phyloP scores from a whole-genome alignment of 768 basidiomycete genomes.

The Pisolithus albus region DNA sequence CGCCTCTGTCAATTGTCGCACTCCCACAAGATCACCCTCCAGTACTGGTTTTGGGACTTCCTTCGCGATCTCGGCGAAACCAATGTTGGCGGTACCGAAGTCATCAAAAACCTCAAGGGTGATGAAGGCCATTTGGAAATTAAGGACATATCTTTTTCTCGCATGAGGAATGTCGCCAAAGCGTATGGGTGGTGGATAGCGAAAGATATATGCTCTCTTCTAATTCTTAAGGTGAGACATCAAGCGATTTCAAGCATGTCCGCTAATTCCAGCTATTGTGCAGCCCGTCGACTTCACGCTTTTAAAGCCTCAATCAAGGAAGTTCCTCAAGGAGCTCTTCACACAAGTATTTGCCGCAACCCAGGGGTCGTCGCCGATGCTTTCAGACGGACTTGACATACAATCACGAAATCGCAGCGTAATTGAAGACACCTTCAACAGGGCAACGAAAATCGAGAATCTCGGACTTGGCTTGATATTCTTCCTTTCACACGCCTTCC shows the following conservation, averaged over 20 bases:
- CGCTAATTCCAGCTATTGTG: not conserved
- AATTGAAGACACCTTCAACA: conserved; percentile 76
- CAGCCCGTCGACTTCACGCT: conserved; percentile 85
- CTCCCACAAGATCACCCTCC: conserved; percentile 84
- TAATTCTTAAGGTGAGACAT: conserved; percentile 69
- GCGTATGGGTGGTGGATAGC: conserved; percentile 93
- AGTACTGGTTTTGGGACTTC: conserved; percentile 97
- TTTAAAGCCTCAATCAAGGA: conserved; percentile 54
- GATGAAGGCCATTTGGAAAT: conserved; percentile 39
- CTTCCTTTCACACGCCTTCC: conserved; percentile 50
- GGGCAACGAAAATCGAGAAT: conserved; percentile 55
- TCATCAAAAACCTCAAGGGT: conserved; percentile 55
- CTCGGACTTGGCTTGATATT: conserved; percentile 73
- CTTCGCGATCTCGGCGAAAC: conserved; percentile 84
- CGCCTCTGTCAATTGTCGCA: conserved; percentile 75
- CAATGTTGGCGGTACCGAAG: conserved; percentile 70
- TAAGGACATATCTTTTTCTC: conserved; percentile 49
- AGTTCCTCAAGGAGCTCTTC: conserved; percentile 70
- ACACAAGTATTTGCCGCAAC: conserved; percentile 63
- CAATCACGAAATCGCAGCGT: conserved; percentile 47
- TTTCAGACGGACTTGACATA: conserved; percentile 33
- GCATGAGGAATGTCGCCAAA: conserved; percentile 67
- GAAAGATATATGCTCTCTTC: conserved; percentile 67
- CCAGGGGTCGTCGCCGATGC: conserved; percentile 65
- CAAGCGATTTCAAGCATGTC: not conserved